Evolutionary conservation across 805 yeast genomes (phyloP).

Genomic region (Osmozyma mogii): DNA sequence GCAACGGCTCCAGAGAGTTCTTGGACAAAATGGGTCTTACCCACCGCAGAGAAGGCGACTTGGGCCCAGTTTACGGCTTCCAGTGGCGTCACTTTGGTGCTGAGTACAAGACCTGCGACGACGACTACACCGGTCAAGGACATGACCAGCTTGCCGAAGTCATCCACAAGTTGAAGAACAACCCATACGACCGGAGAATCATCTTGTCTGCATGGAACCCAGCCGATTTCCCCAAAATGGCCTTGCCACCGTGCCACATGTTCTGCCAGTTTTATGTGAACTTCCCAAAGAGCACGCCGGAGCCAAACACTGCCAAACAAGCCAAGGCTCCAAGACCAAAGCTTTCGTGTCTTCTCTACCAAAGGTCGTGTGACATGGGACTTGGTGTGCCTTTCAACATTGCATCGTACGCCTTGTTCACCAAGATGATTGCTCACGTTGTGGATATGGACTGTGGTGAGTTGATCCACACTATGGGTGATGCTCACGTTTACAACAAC

Average conservation of each 20-base stretch:
- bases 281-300: conserved; percentile 46
- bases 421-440: conserved; percentile 93
- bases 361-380: conserved; percentile 99
- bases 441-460: conserved; percentile 94
- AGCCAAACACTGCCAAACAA: conserved; percentile 8
- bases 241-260: conserved; percentile 97
- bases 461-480: conserved; percentile 92
- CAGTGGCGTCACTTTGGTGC: conserved; percentile 99
- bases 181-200: conserved; percentile 92
- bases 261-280: conserved; percentile 92
- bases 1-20: conserved; percentile 91
- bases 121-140: conserved; percentile 83
- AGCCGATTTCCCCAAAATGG: conserved; percentile 89
- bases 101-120: conserved; percentile 74
- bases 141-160: conserved; percentile 82
- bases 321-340: conserved; percentile 40
- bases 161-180: conserved; percentile 69
- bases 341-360: conserved; percentile 84
- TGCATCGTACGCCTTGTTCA: conserved; percentile 89
- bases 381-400: conserved; percentile 98
- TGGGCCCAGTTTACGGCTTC: conserved; percentile 98
- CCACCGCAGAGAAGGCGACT: conserved; percentile 81
- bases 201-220: conserved; percentile 99
- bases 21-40: conserved; percentile 76
- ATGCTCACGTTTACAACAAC: conserved; percentile 89